A percentile compares a stretch with the other conserved stretches of the same genome.
phyloP scores from a whole-genome alignment of 371 early-diverging fungal species.

The Lichtheimia ornata region DNA sequence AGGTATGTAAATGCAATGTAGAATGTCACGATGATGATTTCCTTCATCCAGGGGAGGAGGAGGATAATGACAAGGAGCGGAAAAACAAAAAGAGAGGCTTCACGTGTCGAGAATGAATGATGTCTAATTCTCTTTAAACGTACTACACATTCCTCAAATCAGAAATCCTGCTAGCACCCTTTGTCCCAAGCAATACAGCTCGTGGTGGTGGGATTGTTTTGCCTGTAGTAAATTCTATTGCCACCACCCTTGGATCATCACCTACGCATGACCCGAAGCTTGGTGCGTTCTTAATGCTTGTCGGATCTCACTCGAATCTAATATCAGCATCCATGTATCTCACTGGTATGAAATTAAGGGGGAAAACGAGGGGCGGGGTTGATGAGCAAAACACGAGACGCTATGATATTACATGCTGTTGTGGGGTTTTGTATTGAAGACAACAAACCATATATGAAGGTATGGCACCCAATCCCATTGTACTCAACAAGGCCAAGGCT shows the following conservation, averaged over 20 bases:
- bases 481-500: constrained; percentile 49
- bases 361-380: neutral
- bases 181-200: constrained; percentile 75
- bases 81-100: too few species aligned
- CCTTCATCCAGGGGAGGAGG: too few species aligned
- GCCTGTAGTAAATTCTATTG: constrained; percentile 69
- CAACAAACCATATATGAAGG: constrained; percentile 19
- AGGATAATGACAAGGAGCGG: too few species aligned
- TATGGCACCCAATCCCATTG: constrained; percentile 73
- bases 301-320: constrained; percentile 62
- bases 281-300: constrained; percentile 56
- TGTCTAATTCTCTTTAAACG: neutral
- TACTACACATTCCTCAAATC: neutral
- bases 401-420: too few species aligned
- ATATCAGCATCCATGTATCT: constrained; percentile 67
- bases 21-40: neutral
- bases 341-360: constrained; percentile 35
- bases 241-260: constrained; percentile 48
- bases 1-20: too few species aligned
- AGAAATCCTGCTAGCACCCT: constrained; percentile 68
- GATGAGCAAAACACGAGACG: too few species aligned
- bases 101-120: neutral
- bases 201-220: constrained; percentile 73
- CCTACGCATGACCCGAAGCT: constrained; percentile 30
- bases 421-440: too few species aligned